phyloP scores from a whole-genome alignment of 179 eudicot species.

The Monotropa hypopitys region DNA sequence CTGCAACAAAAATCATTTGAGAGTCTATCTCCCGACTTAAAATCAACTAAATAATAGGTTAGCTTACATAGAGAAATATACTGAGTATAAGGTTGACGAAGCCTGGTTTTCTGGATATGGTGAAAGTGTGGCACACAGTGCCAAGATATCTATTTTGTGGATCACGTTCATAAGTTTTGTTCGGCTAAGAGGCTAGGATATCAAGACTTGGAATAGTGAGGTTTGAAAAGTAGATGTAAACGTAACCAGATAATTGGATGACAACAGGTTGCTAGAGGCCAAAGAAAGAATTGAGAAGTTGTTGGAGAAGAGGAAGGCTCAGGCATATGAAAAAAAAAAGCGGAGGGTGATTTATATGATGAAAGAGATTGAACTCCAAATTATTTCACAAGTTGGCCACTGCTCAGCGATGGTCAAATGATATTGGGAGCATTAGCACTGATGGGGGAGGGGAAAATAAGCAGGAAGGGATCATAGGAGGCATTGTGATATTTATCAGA shows the following conservation, averaged over 20 bases:
- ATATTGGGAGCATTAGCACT: not conserved
- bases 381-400: not conserved
- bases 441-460: not conserved
- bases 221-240: not conserved
- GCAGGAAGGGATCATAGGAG: not conserved
- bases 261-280: not conserved
- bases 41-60: not conserved
- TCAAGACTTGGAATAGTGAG: not conserved
- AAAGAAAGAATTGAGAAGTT: not conserved
- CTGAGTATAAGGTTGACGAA: not conserved
- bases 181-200: not conserved
- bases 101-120: not conserved
- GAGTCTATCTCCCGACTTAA: not conserved
- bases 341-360: not conserved
- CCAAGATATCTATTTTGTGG: not conserved
- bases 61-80: not conserved
- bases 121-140: not conserved
- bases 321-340: not conserved
- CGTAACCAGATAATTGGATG: not conserved
- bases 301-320: not conserved
- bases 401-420: not conserved
- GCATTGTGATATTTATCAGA: not conserved
- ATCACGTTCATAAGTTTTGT: not conserved
- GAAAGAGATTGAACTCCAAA: not conserved
- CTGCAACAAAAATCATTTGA: slow-evolving; percentile 23